A percentile compares a stretch with the other conserved stretches of the same genome.
These are phyloP conservation scores for Paramyrothecium roridum DNA, from an alignment of 2,329 filamentous ascomycete genomes.

Conservation along the genomic window DNA sequence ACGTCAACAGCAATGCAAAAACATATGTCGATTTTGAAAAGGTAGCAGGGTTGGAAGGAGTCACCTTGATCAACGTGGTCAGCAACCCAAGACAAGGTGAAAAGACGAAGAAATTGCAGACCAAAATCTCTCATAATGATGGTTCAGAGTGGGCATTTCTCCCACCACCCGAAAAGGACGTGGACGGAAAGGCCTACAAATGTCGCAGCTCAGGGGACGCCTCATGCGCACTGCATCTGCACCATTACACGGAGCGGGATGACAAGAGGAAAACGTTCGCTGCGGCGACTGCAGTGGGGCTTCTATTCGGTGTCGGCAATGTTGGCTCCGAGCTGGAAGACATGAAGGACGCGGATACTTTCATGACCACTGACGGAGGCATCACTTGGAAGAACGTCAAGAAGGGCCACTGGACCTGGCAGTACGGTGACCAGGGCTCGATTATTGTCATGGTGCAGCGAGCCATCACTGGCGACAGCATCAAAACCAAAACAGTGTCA, in stretches of 20 bases:
- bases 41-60: conserved; percentile 86
- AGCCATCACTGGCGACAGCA: conserved; percentile 59
- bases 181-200: conserved; percentile 66
- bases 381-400: conserved; percentile 82
- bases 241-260: conserved; percentile 88
- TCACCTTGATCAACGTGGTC: conserved; percentile 83
- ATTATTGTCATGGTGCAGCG: conserved; percentile 85
- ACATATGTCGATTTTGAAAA: conserved; percentile 96
- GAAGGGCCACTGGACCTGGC: conserved; percentile 88
- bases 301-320: conserved; percentile 91
- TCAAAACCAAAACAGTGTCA: conserved; percentile 62
- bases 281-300: conserved; percentile 79
- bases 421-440: conserved; percentile 92
- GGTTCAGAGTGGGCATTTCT: conserved; percentile 83
- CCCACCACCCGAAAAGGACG: conserved; percentile 66
- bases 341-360: conserved; percentile 77
- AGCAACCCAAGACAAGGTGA: conserved; percentile 71
- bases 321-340: conserved; percentile 69
- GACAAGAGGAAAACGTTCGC: conserved; percentile 85
- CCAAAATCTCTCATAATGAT: conserved; percentile 94
- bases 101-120: conserved; percentile 80
- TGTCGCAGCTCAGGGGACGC: conserved; percentile 62
- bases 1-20: conserved; percentile 73
- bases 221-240: conserved; percentile 84
- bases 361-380: conserved; percentile 88